Evolutionary conservation across 1,284 basidiomycete species (phyloP), one percentile per base, ranked within the genome.

Genomic region (Moniliophthora roreri): DNA sequence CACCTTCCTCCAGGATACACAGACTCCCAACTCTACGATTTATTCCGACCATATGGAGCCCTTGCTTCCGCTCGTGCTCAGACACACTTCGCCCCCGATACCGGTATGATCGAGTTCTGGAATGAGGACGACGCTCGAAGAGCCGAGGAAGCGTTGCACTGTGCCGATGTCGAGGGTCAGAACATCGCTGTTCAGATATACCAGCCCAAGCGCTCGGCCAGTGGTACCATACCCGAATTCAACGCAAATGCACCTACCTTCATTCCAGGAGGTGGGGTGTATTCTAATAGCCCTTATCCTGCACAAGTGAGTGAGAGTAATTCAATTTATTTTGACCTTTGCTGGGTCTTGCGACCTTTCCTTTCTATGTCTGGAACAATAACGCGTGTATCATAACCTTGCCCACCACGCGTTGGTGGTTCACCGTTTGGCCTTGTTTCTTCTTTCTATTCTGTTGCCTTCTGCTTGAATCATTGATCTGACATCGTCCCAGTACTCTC

Each of bases 101-200:
- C 82, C 0, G 91, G 85, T 48, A 77, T 91, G 52, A 79, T 94
- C 48, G 90, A 94, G 67, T 95, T 91, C 67, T 95, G 90, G 90
- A 82, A 85, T 59, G 91, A 94, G 68, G 89, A 91, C 41, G 92
- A 95, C 65, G 92, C 91, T 3, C 78, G 80, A 16, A 70, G 77
- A 18, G 90, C 90, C 2, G 91, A 94, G 63, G 81, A 84, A 45
- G 84, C 84, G 2, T 77, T 93, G 79, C 89, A 92, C 67, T 92
- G 87, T 60, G 80, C 84, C 16, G 89, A 92, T 46, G 75, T 92
- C 6, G 86, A 87, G 41, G 89, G 88, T 9, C 81, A 85, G 62
- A 91, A 89, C 62, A 92, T 92, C 56, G 84, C 88, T 13, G 87
- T 92, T 4, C 86, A 89, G 58, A 63, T 89, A 35, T 91, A 88